Evolutionary conservation across 495 filamentous ascomycete species (phyloP), one percentile per base, ranked within the genome.

Genomic region (Thermothielavioides terrestris): DNA sequence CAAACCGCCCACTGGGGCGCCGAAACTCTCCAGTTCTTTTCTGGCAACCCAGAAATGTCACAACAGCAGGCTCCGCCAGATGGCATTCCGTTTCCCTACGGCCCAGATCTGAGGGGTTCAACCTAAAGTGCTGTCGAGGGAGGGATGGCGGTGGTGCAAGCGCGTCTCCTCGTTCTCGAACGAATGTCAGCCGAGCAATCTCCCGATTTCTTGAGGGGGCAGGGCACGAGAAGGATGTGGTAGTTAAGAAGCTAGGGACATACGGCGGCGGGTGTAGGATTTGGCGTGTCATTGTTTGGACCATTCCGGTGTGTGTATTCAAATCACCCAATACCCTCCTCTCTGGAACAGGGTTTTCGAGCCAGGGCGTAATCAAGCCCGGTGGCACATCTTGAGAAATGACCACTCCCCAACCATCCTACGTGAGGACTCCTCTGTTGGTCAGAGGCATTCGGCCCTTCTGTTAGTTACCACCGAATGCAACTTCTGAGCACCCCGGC

Each of bases 1-100:
- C 73, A 76, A 46, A 74, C 64, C 7, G 68, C 70, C 4, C 62
- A 68, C 38, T 76, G 68, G 62, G 68, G 70, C 7, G 70, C 70
- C 25, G 71, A 75, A 46, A 66, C 66, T 1, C 64, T 75, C 42
- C 67, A 71, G 12, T 73, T 76, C 60, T 76, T 74, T 40, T 62
- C 69, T 4, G 66, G 68, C 0, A 69, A 66, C 21, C 42, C 67
- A 0, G 69, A 68, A 6, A 57, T 65, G 46, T 55, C 58, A 4
- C 68, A 68, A 36, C 62, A 66, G 42, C 62, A 50, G 15, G 36
- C 3, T 20, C n/a, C 36, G 21, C 23, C 31, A 42, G 52, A 56
- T 34, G 25, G 39, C 10, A 32, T 21, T 18, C 14, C 50, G n/a
- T 62, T 56, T 18, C 55, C 53, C 6, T 61, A 53, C 8, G 52